These are phyloP conservation scores for Cordyceps cicadae DNA, from an alignment of 2,329 filamentous ascomycete genomes.

Conservation along the genomic window DNA sequence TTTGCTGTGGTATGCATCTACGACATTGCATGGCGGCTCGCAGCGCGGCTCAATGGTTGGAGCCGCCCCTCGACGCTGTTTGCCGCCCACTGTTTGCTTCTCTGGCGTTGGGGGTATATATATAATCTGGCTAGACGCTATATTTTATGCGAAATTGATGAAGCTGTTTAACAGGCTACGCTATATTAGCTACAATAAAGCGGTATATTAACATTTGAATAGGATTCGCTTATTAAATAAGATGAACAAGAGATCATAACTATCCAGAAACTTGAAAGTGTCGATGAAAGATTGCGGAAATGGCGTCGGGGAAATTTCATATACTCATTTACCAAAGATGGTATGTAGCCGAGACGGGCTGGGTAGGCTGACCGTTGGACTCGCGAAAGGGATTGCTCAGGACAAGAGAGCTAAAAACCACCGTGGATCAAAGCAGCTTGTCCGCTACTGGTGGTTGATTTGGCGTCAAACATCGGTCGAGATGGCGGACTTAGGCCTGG, in stretches of 20 bases:
- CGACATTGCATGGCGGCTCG: background rate
- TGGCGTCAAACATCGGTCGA: background rate
- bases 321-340: no score
- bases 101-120: slow-evolving; percentile 2
- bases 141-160: background rate
- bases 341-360: no score
- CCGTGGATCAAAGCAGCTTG: no score
- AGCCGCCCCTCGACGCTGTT: background rate
- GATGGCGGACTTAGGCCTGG: slow-evolving; percentile 32
- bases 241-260: no score
- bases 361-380: background rate
- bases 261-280: no score
- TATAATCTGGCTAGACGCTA: background rate
- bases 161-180: background rate
- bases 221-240: no score
- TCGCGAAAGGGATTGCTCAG: background rate
- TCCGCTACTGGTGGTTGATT: background rate
- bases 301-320: no score
- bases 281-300: no score
- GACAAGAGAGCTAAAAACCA: background rate
- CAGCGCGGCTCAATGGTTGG: background rate
- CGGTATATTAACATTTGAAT: no score
- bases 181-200: background rate
- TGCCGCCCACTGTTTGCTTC: background rate
- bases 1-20: background rate